Evolutionary conservation across 2,329 filamentous ascomycete genomes (phyloP), one percentile per base, ranked within the genome.

Genomic region (Didymella glomerata): DNA sequence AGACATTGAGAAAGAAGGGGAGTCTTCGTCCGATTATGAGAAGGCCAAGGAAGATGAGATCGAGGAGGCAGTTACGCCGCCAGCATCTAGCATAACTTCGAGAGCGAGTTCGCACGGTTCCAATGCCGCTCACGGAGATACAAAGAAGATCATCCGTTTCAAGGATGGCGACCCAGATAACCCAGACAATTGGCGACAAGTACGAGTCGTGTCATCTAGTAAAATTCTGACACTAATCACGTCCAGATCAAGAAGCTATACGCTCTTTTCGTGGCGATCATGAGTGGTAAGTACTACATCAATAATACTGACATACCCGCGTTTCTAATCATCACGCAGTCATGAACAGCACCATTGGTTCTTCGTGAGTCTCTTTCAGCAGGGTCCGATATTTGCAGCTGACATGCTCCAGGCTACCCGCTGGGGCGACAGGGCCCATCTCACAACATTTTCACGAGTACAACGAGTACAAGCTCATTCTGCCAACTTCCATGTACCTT

Each of bases 301-400:
- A 16, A 9, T 13, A 10, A 28, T 1, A 20, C 7, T 13, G 4
- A 7, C 9, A 22, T 4, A 20, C 9, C 14, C 36, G n/a, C 36
- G 16, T 40, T 6, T 22, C 47, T 59, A 7, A 36, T 25, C 4
- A 32, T 13, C 6, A 1, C 4, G 11, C 25, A 74, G 72, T 76
- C 10, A 80, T 90, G 70, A 91, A 91, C 73, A 87, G 84, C 25
- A 90, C 88, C 10, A 85, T 91, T 76, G 85, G 85, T 1, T 89
- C 85, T 41, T 81, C 87, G 68, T 68, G 22, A 41, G 24, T 14
- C 4, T 22, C 5, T 22, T 7, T 34, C 7, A 9, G 22, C 3
- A n/a, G 10, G 32, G 6, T n/a, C 24, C 38, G 20, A 14, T 25
- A 16, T 7, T 8, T 18, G n/a, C 14, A 30, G 6, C 48, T 64